phyloP scores from a whole-genome alignment of 345 rosid genomes.

The Alliaria petiolata region DNA sequence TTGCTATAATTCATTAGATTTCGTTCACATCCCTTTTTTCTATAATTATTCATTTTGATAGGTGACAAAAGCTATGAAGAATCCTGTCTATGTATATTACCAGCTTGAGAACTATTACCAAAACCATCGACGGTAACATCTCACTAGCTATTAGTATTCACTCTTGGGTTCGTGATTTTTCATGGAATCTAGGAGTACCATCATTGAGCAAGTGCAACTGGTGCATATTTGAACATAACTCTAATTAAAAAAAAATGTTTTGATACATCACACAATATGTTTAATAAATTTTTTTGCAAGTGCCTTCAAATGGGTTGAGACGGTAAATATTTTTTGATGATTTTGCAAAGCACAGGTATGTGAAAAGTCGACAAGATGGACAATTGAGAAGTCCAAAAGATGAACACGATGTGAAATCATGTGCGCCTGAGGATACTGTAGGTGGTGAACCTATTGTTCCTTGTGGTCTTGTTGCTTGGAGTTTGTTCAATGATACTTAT shows the following conservation, averaged over 20 bases:
- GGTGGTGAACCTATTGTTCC: slow-evolving; percentile 51
- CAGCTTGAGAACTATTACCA: slow-evolving; percentile 93
- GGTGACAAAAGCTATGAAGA: slow-evolving; percentile 71
- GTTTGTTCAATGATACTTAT: slow-evolving; percentile 89
- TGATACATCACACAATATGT: too few species aligned
- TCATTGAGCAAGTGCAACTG: too few species aligned
- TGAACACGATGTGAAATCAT: slow-evolving; percentile 28
- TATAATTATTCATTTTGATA: slow-evolving; percentile 2
- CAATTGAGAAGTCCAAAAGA: too few species aligned
- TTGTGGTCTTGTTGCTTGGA: slow-evolving; percentile 96
- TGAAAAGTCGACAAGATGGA: slow-evolving; percentile 72
- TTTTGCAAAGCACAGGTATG: slow-evolving; percentile 50
- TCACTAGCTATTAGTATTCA: not conserved
- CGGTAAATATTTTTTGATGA: not conserved
- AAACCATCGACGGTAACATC: slow-evolving; percentile 76
- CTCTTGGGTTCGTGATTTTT: not conserved
- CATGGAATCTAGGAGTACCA: too few species aligned
- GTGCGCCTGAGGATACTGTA: slow-evolving; percentile 49
- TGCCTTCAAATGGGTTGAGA: too few species aligned
- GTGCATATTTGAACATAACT: too few species aligned
- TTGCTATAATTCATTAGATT: not conserved
- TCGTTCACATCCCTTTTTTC: not conserved
- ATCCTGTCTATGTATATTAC: slow-evolving; percentile 66
- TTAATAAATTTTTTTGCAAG: too few species aligned
- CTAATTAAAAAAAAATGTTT: too few species aligned